Percentiles rank a stretch among this genome's conserved stretches.
These are phyloP conservation scores for Bolboschoenoplectus hybrid DNA, from an alignment of 202 grass and related monocot genomes.

Conservation along the genomic window DNA sequence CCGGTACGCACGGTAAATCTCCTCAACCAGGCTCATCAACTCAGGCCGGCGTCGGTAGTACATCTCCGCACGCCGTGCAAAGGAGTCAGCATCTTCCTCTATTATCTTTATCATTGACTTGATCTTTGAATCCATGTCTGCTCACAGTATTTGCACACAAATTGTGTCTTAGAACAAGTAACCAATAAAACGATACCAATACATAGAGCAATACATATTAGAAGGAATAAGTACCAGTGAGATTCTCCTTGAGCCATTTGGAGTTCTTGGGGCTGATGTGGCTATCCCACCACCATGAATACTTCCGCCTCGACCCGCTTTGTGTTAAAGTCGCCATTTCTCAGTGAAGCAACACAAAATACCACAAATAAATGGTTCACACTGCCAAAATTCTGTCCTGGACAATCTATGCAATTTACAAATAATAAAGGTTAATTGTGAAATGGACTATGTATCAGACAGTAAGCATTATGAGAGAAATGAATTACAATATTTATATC, in stretches of 20 bases:
- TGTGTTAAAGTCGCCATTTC: constrained; percentile 65
- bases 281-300: constrained; percentile 99
- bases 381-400: background rate
- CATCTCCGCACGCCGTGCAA: constrained; percentile 96
- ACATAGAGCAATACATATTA: background rate
- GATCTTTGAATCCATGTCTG: constrained; percentile 92
- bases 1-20: constrained; percentile 92
- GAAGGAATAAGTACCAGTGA: constrained; percentile 56
- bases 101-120: constrained; percentile 98
- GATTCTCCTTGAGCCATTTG: constrained; percentile 98
- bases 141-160: constrained; percentile 32
- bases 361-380: constrained; percentile 4
- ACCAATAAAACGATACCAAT: constrained; percentile 30
- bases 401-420: constrained; percentile 23
- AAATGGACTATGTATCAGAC: constrained; percentile 9
- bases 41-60: constrained; percentile 90
- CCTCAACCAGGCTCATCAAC: constrained; percentile 89
- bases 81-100: constrained; percentile 93
- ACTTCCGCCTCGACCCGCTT: constrained; percentile 71
- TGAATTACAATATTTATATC: background rate
- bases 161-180: constrained; percentile 32
- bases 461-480: background rate
- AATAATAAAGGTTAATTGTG: constrained; percentile 8
- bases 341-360: constrained; percentile 15
- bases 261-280: constrained; percentile 94